Percentiles rank a stretch among this genome's conserved stretches.
These are phyloP conservation scores for Dendryphion nanum DNA, from an alignment of 2,329 filamentous ascomycete genomes.

Conservation along the genomic window DNA sequence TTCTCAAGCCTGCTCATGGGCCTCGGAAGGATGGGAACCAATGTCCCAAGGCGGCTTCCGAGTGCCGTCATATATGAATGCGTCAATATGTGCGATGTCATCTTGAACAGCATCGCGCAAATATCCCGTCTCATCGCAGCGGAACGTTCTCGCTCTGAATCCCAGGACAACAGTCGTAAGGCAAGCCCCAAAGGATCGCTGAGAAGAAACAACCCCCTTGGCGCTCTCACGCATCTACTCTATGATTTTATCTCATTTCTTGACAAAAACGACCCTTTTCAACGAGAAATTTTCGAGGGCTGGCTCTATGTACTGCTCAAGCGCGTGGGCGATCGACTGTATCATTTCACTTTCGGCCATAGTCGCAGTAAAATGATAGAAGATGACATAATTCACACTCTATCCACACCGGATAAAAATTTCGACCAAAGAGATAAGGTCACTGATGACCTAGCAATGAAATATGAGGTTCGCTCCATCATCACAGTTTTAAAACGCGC, in stretches of 20 bases:
- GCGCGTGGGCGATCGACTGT: constrained; percentile 39
- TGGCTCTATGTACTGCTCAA: constrained; percentile 43
- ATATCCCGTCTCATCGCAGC: constrained; percentile 20
- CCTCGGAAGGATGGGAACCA: constrained; percentile 18
- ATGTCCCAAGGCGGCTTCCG: constrained; percentile 11
- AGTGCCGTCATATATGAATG: constrained; percentile 29
- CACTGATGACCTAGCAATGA: constrained; percentile 17
- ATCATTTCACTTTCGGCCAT: constrained; percentile 39
- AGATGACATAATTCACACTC: constrained; percentile 20
- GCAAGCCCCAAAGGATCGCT: background rate
- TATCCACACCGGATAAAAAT: constrained; percentile 12
- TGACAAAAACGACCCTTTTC: constrained; percentile 31
- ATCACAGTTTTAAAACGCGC: constrained; percentile 41
- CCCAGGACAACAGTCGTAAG: constrained; percentile 6
- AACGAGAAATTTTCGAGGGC: constrained; percentile 45
- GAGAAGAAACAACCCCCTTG: too few relatives aligned
- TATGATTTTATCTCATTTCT: constrained; percentile 36
- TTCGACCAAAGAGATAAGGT: background rate
- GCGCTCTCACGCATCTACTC: constrained; percentile 40
- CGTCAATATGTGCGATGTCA: constrained; percentile 37
- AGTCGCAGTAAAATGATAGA: constrained; percentile 24
- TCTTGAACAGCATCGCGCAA: constrained; percentile 31
- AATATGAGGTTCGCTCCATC: constrained; percentile 43
- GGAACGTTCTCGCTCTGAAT: background rate
- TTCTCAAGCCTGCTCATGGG: constrained; percentile 35